phyloP scores from a whole-genome alignment of 306 rosid genomes.

The Vigna angularis region DNA sequence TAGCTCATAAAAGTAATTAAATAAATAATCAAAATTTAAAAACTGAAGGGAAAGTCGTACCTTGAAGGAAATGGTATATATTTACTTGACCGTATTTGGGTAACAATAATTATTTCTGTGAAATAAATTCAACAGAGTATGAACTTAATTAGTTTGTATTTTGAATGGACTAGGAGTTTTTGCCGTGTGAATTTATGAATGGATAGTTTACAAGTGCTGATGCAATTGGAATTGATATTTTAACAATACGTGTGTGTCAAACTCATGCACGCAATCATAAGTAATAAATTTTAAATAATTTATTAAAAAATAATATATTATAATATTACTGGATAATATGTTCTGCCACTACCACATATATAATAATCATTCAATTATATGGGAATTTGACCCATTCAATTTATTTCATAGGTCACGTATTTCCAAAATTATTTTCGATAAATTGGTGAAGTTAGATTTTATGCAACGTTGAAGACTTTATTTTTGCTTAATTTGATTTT shows the following conservation, averaged over 20 bases:
- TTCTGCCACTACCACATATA: not conserved
- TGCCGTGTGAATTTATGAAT: not conserved
- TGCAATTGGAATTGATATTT: slow-evolving; percentile 22
- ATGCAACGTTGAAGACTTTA: too few relatives aligned
- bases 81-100: too few relatives aligned
- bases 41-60: too few relatives aligned
- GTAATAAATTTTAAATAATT: not conserved
- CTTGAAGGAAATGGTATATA: too few relatives aligned
- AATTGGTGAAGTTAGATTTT: too few relatives aligned
- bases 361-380: not conserved
- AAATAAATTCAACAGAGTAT: too few relatives aligned
- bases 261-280: slow-evolving; percentile 6
- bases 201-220: slow-evolving; percentile 3
- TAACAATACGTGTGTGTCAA: not conserved
- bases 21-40: too few relatives aligned
- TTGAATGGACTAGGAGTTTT: not conserved
- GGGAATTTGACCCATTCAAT: not conserved
- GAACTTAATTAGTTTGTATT: not conserved
- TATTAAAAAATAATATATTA: not conserved
- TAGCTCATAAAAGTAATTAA: too few relatives aligned
- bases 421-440: not conserved
- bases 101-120: too few relatives aligned
- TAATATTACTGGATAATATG: not conserved
- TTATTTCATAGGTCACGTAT: not conserved
- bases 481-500: too few relatives aligned